A percentile compares a stretch with the other conserved stretches of the same genome.
These are phyloP conservation scores for Pseudogymnoascus sp. DNA, from an alignment of 2,329 filamentous ascomycete species.

Conservation along the genomic window DNA sequence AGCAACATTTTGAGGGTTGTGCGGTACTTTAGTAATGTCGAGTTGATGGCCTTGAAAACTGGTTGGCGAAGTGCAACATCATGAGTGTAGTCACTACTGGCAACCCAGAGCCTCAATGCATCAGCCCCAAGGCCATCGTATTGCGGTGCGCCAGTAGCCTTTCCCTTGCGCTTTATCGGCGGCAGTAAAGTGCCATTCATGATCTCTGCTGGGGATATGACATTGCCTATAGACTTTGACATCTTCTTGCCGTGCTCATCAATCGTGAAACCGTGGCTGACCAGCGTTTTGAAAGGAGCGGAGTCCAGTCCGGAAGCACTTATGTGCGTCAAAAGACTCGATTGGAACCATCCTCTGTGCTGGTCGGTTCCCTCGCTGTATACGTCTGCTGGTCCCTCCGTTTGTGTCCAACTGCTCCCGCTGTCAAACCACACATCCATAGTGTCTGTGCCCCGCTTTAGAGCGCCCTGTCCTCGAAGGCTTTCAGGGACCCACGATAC, in stretches of 20 bases:
- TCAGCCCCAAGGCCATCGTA: slow-evolving; percentile 77
- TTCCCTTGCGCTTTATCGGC: slow-evolving; percentile 53
- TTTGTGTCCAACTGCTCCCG: slow-evolving; percentile 79
- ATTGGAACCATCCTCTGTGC: slow-evolving; percentile 98
- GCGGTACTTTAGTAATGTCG: slow-evolving; percentile 74
- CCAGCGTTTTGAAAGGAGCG: slow-evolving; percentile 79
- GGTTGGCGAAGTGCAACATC: slow-evolving; percentile 77
- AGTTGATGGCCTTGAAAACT: slow-evolving; percentile 69
- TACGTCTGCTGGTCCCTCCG: slow-evolving; percentile 59
- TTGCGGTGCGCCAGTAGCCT: slow-evolving; percentile 34
- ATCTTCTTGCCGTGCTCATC: slow-evolving; percentile 92
- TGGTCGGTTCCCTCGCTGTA: slow-evolving; percentile 95
- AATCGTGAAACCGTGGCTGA: slow-evolving; percentile 92
- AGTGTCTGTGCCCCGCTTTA: slow-evolving; percentile 76
- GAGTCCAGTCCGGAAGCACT: slow-evolving; percentile 29
- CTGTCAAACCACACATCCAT: slow-evolving; percentile 99
- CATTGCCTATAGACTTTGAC: slow-evolving; percentile 94
- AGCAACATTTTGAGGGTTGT: slow-evolving; percentile 86
- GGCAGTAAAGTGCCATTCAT: slow-evolving; percentile 76
- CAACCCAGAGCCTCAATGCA: slow-evolving; percentile 82
- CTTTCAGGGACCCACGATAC: slow-evolving; percentile 65
- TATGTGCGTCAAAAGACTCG: slow-evolving; percentile 79
- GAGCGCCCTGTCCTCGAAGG: slow-evolving; percentile 47
- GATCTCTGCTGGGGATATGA: slow-evolving; percentile 71
- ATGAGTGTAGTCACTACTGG: slow-evolving; percentile 81